A percentile compares a stretch with the other conserved stretches of the same genome.
Conservation (phyloP, 805 yeast genomes). For the Suhomyces canberraensis region DNA sequence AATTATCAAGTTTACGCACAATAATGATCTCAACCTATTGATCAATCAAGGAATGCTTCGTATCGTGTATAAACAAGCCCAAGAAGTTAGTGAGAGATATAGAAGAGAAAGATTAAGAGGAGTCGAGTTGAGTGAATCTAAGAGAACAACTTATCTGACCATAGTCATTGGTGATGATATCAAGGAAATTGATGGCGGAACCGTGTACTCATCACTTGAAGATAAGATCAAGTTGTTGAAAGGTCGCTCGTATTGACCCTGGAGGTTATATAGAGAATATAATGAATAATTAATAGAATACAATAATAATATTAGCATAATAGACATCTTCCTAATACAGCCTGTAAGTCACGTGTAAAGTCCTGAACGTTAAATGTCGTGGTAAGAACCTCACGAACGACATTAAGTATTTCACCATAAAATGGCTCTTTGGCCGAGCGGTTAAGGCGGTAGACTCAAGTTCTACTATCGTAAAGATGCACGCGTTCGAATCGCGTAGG, state of each 20-base stretch:
- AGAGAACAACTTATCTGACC: background rate
- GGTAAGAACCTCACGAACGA: no score
- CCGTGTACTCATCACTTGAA: background rate
- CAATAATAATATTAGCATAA: no score
- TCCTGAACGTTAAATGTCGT: no score
- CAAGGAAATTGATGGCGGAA: background rate
- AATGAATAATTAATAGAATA: no score
- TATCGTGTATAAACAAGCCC: slow-evolving; percentile 19
- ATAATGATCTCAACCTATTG: slow-evolving; percentile 51
- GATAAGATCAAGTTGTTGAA: slow-evolving; percentile 1
- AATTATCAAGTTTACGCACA: slow-evolving; percentile 57
- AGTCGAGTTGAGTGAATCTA: slow-evolving; percentile 1
- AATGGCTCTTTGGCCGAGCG: slow-evolving; percentile 35
- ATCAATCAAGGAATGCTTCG: slow-evolving; percentile 53
- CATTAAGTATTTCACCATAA: no score
- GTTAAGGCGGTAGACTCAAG: slow-evolving; percentile 38
- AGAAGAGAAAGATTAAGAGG: slow-evolving; percentile 6
- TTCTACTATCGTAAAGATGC: slow-evolving; percentile 34
- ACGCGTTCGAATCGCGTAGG: slow-evolving; percentile 36
- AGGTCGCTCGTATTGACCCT: no score
- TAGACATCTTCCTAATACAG: no score
- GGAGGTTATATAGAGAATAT: no score
- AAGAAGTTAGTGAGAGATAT: slow-evolving; percentile 6
- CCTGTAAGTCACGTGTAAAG: no score
- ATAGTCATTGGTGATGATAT: background rate